phyloP scores from a whole-genome alignment of 1,284 basidiomycete species.

The Ustilago shanxiensis region DNA sequence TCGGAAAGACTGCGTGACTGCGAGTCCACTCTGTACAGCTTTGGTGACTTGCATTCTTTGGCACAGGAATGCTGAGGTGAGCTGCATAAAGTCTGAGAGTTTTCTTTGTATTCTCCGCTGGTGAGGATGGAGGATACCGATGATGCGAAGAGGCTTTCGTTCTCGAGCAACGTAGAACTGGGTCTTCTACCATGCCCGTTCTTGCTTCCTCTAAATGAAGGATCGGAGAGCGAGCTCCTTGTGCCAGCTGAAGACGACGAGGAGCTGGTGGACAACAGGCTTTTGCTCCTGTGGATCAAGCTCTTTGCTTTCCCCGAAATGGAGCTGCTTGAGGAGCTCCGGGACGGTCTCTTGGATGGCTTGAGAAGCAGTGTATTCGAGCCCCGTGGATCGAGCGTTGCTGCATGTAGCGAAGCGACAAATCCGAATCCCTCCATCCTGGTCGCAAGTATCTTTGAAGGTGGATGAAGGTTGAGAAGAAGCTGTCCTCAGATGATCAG shows the following conservation, averaged over 20 bases:
- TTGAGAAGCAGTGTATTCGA: background rate
- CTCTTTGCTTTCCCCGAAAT: constrained; percentile 12
- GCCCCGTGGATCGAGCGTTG: background rate
- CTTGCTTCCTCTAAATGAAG: constrained; percentile 2
- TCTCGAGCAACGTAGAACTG: background rate
- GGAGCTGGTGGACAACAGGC: constrained; percentile 15
- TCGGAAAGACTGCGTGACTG: background rate
- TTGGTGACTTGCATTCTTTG: background rate
- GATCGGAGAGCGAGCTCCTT: background rate
- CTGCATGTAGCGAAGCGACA: constrained; percentile 27
- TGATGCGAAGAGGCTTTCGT: constrained; percentile 1
- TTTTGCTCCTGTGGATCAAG: constrained; percentile 24
- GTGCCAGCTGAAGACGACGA: background rate
- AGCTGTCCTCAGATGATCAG: background rate
- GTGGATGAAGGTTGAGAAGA: background rate
- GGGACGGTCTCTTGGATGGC: constrained; percentile 2
- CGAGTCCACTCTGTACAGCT: background rate
- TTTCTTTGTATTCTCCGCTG: background rate
- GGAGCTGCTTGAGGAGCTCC: constrained; percentile 3
- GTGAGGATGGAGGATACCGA: background rate
- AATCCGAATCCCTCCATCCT: constrained; percentile 33
- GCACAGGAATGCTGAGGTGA: background rate
- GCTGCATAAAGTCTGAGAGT: background rate
- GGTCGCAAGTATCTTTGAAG: background rate
- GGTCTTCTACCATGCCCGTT: background rate